Percentiles rank a stretch among this genome's conserved stretches.
phyloP scores from a whole-genome alignment of 1,139 yeast species.

The Scheffersomyces lignicola region DNA sequence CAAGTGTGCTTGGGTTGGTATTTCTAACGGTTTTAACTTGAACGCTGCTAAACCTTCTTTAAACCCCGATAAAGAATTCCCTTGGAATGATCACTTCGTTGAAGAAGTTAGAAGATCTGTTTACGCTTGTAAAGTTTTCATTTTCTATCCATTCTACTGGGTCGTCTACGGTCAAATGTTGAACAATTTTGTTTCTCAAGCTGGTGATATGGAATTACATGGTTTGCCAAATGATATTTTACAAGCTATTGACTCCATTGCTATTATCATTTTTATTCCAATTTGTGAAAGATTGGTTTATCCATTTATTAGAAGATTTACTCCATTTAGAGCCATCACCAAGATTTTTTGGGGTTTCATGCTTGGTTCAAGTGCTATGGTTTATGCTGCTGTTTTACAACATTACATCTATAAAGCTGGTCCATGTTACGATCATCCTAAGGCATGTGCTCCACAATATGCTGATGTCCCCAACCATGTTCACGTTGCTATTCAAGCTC shows the following conservation, averaged over 20 bases:
- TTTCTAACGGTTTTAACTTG: slow-evolving; percentile 50
- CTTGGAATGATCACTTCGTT: slow-evolving; percentile 62
- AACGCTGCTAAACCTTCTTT: slow-evolving; percentile 57
- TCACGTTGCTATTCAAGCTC: slow-evolving; percentile 64
- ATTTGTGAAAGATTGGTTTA: slow-evolving; percentile 53
- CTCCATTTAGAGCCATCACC: slow-evolving; percentile 67
- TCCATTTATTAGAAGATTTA: slow-evolving; percentile 55
- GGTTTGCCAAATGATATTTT: slow-evolving; percentile 67
- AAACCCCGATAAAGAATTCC: slow-evolving; percentile 42
- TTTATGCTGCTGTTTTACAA: slow-evolving; percentile 81
- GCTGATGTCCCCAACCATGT: slow-evolving; percentile 46
- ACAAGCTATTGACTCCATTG: slow-evolving; percentile 62
- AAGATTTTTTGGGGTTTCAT: slow-evolving; percentile 77
- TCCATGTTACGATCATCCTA: slow-evolving; percentile 72
- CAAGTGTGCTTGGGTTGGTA: slow-evolving; percentile 46
- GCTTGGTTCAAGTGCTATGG: slow-evolving; percentile 69
- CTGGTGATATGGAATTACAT: slow-evolving; percentile 63
- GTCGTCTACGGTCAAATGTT: slow-evolving; percentile 67
- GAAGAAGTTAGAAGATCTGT: slow-evolving; percentile 62
- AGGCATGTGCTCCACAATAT: slow-evolving; percentile 29
- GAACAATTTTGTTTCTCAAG: slow-evolving; percentile 64
- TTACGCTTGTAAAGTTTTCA: slow-evolving; percentile 62
- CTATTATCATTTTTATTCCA: slow-evolving; percentile 64
- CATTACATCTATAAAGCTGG: slow-evolving; percentile 69
- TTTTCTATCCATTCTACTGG: slow-evolving; percentile 67